A percentile compares a stretch with the other conserved stretches of the same genome.
These are phyloP conservation scores for Lentinula detonsa DNA, from an alignment of 768 basidiomycete species.

Conservation along the genomic window DNA sequence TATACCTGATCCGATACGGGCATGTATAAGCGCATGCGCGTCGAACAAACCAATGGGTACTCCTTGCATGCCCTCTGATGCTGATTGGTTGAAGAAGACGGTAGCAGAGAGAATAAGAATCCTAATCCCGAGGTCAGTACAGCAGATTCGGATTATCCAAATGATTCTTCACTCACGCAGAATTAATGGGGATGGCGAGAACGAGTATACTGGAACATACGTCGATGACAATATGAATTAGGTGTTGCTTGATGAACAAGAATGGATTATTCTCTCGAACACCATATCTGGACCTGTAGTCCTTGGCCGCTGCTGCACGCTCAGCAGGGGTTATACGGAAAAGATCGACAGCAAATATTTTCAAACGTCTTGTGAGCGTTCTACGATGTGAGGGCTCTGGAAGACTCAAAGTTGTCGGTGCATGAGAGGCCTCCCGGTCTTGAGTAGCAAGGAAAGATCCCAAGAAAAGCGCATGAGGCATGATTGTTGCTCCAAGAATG, in stretches of 20 bases:
- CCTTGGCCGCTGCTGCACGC: slow-evolving; percentile 21
- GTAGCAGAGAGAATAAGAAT: slow-evolving; percentile 71
- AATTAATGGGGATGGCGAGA: slow-evolving; percentile 73
- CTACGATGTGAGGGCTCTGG: slow-evolving; percentile 11
- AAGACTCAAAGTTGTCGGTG: slow-evolving; percentile 7
- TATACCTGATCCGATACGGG: slow-evolving; percentile 52
- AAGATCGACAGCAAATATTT: slow-evolving; percentile 13
- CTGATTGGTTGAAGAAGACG: slow-evolving; percentile 46
- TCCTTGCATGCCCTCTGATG: slow-evolving; percentile 20
- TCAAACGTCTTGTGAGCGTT: slow-evolving; percentile 7
- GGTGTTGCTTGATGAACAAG: slow-evolving; percentile 43
- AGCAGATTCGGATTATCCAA: background rate
- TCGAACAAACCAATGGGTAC: slow-evolving; percentile 64
- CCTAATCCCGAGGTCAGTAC: slow-evolving; percentile 22
- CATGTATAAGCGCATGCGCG: slow-evolving; percentile 55
- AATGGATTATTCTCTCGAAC: slow-evolving; percentile 44
- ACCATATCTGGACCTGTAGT: slow-evolving; percentile 31
- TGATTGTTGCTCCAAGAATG: slow-evolving; percentile 67
- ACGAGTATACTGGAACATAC: slow-evolving; percentile 54
- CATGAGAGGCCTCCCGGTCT: slow-evolving; percentile 33
- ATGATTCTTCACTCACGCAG: slow-evolving; percentile 35
- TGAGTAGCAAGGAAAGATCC: slow-evolving; percentile 58
- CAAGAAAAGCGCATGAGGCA: slow-evolving; percentile 62
- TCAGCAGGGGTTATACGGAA: slow-evolving; percentile 26
- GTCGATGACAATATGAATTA: slow-evolving; percentile 53